phyloP scores from a whole-genome alignment of 1,139 yeast species.

The Taiozyma sp. region DNA sequence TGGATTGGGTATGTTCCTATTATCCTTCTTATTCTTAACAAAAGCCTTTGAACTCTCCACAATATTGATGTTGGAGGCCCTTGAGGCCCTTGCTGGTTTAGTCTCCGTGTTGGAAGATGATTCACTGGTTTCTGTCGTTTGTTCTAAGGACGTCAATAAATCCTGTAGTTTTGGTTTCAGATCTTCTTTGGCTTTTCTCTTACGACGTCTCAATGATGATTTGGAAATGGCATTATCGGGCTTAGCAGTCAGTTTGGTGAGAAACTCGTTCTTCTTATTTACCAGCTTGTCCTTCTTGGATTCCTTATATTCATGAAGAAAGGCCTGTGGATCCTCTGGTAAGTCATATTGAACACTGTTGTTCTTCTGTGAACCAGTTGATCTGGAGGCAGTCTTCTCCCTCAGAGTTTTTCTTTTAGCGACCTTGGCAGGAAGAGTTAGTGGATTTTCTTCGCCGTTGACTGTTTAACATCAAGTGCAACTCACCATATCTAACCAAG shows the following conservation, averaged over 20 bases:
- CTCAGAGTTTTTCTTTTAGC: conserved; percentile 44
- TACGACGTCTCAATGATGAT: conserved; percentile 59
- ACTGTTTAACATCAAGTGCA: too few relatives aligned
- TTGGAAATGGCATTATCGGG: conserved; percentile 46
- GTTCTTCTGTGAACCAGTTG: background rate
- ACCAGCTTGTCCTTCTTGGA: conserved; percentile 50
- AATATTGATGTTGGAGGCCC: conserved; percentile 11
- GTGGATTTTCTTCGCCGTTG: too few relatives aligned
- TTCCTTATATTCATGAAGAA: conserved; percentile 46
- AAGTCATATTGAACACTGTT: conserved; percentile 8
- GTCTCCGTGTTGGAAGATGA: background rate
- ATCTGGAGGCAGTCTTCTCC: conserved; percentile 30
- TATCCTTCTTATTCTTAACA: conserved; percentile 23
- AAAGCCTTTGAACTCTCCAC: conserved; percentile 15
- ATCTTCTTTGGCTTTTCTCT: conserved; percentile 56
- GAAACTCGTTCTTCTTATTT: conserved; percentile 28
- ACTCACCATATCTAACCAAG: conserved; percentile 5
- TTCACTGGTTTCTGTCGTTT: conserved; percentile 22
- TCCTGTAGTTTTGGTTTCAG: conserved; percentile 64
- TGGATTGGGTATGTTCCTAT: conserved; percentile 53
- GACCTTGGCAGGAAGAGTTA: conserved; percentile 23
- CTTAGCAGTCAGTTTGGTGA: conserved; percentile 30
- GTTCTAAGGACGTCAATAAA: conserved; percentile 44
- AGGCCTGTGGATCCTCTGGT: conserved; percentile 40
- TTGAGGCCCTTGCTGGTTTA: background rate